Conservation (phyloP, 2,329 filamentous ascomycete species). For the Camillea tinctor region DNA sequence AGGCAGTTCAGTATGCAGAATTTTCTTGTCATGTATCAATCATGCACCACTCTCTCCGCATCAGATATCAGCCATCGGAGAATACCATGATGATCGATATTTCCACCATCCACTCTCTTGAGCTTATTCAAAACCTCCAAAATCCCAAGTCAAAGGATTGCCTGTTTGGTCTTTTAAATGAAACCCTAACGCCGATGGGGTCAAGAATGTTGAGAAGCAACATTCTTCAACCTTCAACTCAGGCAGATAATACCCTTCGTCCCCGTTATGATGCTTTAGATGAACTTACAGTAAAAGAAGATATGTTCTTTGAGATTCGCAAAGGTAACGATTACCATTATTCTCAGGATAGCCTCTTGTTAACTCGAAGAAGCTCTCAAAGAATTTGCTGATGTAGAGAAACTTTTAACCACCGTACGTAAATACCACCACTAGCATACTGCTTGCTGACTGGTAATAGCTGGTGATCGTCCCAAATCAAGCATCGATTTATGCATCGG, state of each 20-base stretch:
- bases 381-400: constrained; percentile 75
- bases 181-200: constrained; percentile 87
- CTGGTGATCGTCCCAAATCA: constrained; percentile 74
- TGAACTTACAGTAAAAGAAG: constrained; percentile 77
- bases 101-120: constrained; percentile 80
- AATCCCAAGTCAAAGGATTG: constrained; percentile 76
- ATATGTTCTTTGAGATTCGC: constrained; percentile 77
- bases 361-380: constrained; percentile 60
- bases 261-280: constrained; percentile 79
- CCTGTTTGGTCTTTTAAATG: constrained; percentile 80
- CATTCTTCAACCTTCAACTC: constrained; percentile 84
- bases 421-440: not conserved
- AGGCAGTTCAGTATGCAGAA: constrained; percentile 83
- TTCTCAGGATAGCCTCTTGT: constrained; percentile 1
- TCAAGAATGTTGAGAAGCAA: constrained; percentile 78
- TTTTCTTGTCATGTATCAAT: constrained; percentile 67
- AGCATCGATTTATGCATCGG: constrained; percentile 64
- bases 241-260: constrained; percentile 60
- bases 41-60: constrained; percentile 74
- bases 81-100: constrained; percentile 96
- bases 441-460: constrained; percentile 38
- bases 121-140: constrained; percentile 85
- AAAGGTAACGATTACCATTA: constrained; percentile 49
- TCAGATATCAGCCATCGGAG: constrained; percentile 84
- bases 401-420: constrained; percentile 68